Conservation (phyloP, 2,329 filamentous ascomycete species). For the Septoria petroselini region DNA sequence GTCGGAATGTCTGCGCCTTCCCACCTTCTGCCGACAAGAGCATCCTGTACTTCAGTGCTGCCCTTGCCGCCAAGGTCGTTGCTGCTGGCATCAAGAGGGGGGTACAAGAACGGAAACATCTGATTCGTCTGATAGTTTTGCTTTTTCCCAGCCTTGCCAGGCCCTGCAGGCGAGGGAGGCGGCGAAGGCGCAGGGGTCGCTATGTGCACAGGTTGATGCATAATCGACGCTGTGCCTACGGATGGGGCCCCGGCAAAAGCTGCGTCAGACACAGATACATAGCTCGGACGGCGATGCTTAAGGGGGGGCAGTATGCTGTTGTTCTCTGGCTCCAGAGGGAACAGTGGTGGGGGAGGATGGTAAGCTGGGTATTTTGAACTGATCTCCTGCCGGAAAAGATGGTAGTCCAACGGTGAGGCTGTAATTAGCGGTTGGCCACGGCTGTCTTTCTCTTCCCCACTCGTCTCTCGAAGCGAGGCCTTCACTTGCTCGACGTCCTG, state of each 20-base stretch:
- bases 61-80: slow-evolving; percentile 90
- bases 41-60: slow-evolving; percentile 72
- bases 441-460: slow-evolving; percentile 52
- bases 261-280: slow-evolving; percentile 34
- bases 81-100: slow-evolving; percentile 81
- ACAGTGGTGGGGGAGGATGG: slow-evolving; percentile 75
- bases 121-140: slow-evolving; percentile 99
- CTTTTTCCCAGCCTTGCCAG: slow-evolving; percentile 90
- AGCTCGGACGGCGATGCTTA: slow-evolving; percentile 63
- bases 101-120: slow-evolving; percentile 97
- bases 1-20: slow-evolving; percentile 91
- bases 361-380: slow-evolving; percentile 98
- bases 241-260: slow-evolving; percentile 48
- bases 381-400: slow-evolving; percentile 93
- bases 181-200: slow-evolving; percentile 96
- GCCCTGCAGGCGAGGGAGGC: slow-evolving; percentile 81
- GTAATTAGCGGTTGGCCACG: slow-evolving; percentile 77
- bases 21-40: slow-evolving; percentile 79
- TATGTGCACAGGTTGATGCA: slow-evolving; percentile 95
- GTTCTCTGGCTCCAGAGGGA: slow-evolving; percentile 85
- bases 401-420: slow-evolving; percentile 91
- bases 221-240: slow-evolving; percentile 64
- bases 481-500: slow-evolving; percentile 72
- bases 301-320: slow-evolving; percentile 85
- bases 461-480: slow-evolving; percentile 60